Evolutionary conservation across 768 basidiomycete species (phyloP).

Genomic region (Goffeauzyma gilvescens): DNA sequence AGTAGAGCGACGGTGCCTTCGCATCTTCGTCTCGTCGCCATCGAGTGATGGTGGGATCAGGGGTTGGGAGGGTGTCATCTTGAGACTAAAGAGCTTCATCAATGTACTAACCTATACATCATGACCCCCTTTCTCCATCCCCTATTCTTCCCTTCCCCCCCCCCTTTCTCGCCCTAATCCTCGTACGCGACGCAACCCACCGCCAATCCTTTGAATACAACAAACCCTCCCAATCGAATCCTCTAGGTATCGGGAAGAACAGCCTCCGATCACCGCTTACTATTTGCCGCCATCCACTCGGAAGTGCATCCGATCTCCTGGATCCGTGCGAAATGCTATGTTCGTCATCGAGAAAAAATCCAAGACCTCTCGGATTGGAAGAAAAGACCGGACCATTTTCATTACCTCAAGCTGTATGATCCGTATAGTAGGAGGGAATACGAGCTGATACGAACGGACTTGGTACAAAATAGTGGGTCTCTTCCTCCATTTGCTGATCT

Average conservation of each 20-base stretch:
- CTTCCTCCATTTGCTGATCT: not conserved
- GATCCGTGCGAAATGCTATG: slow-evolving; percentile 78
- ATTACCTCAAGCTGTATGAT: slow-evolving; percentile 87
- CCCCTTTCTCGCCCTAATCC: too few species aligned
- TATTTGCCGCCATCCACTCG: slow-evolving; percentile 88
- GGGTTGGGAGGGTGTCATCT: too few species aligned
- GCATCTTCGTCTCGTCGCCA: not conserved
- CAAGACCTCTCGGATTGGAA: slow-evolving; percentile 85
- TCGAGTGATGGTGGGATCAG: too few species aligned
- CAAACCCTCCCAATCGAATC: not conserved
- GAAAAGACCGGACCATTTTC: slow-evolving; percentile 83
- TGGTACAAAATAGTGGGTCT: slow-evolving; percentile 59
- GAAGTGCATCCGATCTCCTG: slow-evolving; percentile 90
- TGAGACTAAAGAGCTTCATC: too few species aligned
- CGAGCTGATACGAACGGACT: slow-evolving; percentile 72
- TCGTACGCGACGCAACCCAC: too few species aligned
- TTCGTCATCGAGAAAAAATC: slow-evolving; percentile 87
- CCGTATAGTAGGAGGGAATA: slow-evolving; percentile 97
- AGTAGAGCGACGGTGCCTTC: not conserved
- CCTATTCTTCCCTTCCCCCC: too few species aligned
- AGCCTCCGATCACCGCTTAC: slow-evolving; percentile 71
- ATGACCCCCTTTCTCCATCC: too few species aligned
- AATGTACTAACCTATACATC: too few species aligned
- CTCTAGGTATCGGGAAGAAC: slow-evolving; percentile 64
- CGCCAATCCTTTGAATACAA: not conserved